Evolutionary conservation across 108 stramenopile species (phyloP).

Genomic region (Cyclotella distinguenda): DNA sequence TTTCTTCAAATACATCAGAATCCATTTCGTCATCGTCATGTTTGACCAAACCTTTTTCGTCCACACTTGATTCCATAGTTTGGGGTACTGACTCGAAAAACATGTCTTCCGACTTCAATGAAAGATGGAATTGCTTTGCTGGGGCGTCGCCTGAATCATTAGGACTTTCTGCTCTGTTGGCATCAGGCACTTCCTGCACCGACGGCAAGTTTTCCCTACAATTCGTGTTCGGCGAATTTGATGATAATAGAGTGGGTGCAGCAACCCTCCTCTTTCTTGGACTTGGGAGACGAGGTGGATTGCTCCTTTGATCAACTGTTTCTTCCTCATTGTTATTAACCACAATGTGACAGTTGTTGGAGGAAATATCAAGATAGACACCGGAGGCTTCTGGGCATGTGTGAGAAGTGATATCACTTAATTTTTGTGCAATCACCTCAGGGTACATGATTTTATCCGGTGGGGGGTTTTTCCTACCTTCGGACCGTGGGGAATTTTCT

Average conservation of each 20-base stretch:
- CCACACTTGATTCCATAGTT: no score
- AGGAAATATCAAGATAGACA: constrained; percentile 8
- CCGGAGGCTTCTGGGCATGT: constrained; percentile 18
- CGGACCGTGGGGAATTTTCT: not conserved
- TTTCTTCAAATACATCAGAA: no score
- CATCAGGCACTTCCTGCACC: not conserved
- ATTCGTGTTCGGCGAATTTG: not conserved
- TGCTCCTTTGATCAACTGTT: not conserved
- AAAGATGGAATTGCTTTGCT: no score
- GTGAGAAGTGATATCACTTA: constrained; percentile 31
- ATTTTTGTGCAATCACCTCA: constrained; percentile 18
- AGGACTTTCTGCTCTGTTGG: no score
- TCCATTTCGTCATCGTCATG: no score
- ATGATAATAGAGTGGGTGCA: not conserved
- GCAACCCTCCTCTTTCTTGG: constrained; percentile 3
- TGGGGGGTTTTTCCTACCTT: constrained; percentile 1
- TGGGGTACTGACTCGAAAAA: no score
- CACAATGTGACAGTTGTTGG: not conserved
- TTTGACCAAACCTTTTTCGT: no score
- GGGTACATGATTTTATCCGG: constrained; percentile 11
- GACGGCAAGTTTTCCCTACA: not conserved
- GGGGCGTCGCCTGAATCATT: no score
- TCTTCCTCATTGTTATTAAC: constrained; percentile 11
- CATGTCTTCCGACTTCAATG: no score
- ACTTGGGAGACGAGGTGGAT: constrained; percentile 1